Base-by-base conservation (phyloP, 768 basidiomycete genomes). In the Nidularia sp. region DNA sequence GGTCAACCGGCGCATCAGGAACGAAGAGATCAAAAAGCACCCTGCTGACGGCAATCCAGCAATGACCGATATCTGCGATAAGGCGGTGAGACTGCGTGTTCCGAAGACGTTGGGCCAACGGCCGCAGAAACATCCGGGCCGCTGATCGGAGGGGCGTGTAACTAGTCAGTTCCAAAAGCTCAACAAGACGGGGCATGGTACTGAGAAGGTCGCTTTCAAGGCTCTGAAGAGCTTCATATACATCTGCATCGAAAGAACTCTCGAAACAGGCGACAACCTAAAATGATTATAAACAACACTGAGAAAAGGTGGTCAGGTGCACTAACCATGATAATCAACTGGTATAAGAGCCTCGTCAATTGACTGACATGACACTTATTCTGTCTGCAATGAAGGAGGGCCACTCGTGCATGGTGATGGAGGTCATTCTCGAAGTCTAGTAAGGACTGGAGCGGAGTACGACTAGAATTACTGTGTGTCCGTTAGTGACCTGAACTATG, bases 1-100 rank as follows among this genome's bases (percentile, higher is more conserved):
- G 97, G 65, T 99, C 97, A 47, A 98, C 69, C 2, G 95, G 93
- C 1, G 81, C 70, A 64, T 92, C 80, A 0, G 97, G 93, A 36
- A 98, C 75, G 61, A 87, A 86, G 15, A 95, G 77, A 3, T 85
- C 74, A 22, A 93, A 63, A 25, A 94, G 66, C 50, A 85, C 57
- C 13, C 74, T 75, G 44, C 80, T 77, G 47, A 90, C 62, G 1
- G 76, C 77, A 33, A 91, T 70, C 84, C 87, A 95, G 51, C 62
- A 70, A 25, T 62, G 57, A 6, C 73, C 69, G 53, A 67, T 36
- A 47, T 57, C 53, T 58, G 58, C 46, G 45, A 18, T 18, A 18
- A 18, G 18, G 18, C 18, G 18, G 18, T 18, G 18, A 18, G 18
- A 18, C 18, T 18, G 18, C 18, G 18, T 18, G 1, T 18, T 18